phyloP scores from a whole-genome alignment of 495 filamentous ascomycete genomes.

The Xylaria bambusicola region DNA sequence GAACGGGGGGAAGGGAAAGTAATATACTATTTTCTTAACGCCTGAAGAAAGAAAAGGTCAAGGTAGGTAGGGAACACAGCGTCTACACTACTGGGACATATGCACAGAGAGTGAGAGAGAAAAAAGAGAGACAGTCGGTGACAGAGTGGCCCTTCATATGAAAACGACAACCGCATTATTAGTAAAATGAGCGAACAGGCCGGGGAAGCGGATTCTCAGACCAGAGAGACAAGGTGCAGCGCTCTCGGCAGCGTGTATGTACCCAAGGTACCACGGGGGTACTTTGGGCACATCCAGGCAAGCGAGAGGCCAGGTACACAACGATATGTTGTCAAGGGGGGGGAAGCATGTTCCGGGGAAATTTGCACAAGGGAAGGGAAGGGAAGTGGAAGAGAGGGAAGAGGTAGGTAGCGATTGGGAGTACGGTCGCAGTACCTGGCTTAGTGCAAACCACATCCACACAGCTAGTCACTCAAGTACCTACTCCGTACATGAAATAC shows the following conservation, averaged over 20 bases:
- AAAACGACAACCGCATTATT: conserved; percentile 22
- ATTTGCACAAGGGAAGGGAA: conserved; percentile 23
- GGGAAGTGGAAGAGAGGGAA: no score
- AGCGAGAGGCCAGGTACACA: no score
- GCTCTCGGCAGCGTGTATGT: conserved; percentile 5
- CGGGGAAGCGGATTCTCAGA: conserved; percentile 19
- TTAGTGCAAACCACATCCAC: no score
- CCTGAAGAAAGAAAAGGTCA: background rate
- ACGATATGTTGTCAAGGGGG: conserved; percentile 12
- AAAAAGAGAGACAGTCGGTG: conserved; percentile 22
- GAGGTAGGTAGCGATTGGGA: no score
- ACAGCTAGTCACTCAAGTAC: no score
- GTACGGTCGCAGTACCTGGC: no score
- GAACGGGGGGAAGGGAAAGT: conserved; percentile 13
- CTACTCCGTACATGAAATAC: no score
- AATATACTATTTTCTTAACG: conserved; percentile 8
- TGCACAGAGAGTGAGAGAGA: background rate
- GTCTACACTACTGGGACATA: no score
- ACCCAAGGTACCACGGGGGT: conserved; percentile 11
- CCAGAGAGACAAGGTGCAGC: conserved; percentile 26
- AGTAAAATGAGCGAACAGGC: conserved; percentile 29
- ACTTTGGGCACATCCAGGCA: conserved; percentile 6
- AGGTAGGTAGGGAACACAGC: no score
- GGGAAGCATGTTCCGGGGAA: conserved; percentile 32
- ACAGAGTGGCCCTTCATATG: conserved; percentile 29